Conservation (phyloP, 352 stramenopile genomes). For the Elongisporangium anandrum region DNA sequence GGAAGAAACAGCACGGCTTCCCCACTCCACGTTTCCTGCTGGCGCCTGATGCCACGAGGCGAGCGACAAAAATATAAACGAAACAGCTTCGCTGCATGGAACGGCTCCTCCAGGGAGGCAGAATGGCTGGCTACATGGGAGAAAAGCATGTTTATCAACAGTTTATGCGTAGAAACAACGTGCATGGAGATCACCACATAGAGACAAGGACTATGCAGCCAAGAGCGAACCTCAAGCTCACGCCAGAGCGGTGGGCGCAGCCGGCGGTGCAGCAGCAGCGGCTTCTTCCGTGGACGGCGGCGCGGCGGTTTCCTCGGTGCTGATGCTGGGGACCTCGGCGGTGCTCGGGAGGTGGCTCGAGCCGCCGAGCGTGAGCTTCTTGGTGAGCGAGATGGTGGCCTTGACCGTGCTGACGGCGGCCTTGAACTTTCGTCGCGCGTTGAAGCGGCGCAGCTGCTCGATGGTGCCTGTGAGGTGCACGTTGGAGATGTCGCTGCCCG, state of each 20-base stretch:
- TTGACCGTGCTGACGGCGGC: constrained; percentile 89
- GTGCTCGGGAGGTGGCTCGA: not conserved
- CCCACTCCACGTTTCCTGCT: not conserved
- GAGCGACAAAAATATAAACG: not conserved
- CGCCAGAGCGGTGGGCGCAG: not conserved
- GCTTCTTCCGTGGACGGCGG: not conserved
- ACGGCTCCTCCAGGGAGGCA: too few species aligned
- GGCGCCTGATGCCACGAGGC: not conserved
- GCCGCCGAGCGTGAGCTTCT: constrained; percentile 39
- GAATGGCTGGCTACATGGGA: not conserved
- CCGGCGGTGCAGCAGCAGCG: too few species aligned
- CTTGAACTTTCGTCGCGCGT: constrained; percentile 93
- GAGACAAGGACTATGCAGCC: not conserved
- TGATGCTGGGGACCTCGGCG: not conserved
- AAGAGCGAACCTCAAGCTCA: not conserved
- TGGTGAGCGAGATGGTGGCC: constrained; percentile 74
- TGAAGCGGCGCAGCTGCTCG: constrained; percentile 89
- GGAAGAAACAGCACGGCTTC: not conserved
- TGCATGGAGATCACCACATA: not conserved
- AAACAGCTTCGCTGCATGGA: not conserved
- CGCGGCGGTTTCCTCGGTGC: too few species aligned
- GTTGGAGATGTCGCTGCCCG: constrained; percentile 49
- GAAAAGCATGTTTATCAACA: not conserved
- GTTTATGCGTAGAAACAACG: not conserved
- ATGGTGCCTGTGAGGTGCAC: constrained; percentile 85